Conservation (phyloP, 495 filamentous ascomycete species). For the Aeminium ludgeri region DNA sequence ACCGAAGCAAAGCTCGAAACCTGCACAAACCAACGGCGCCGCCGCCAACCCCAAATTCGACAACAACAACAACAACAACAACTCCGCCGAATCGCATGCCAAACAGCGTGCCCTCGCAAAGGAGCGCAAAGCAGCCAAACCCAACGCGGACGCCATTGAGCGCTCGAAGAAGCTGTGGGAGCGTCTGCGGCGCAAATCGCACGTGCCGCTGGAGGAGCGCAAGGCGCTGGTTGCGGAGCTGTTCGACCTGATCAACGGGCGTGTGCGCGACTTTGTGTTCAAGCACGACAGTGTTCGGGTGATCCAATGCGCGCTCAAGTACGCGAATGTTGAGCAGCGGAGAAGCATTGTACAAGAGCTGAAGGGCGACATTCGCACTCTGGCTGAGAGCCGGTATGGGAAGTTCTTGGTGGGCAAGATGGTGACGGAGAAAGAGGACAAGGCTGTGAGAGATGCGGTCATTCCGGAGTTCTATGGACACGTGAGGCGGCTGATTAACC, state of each 20-base stretch:
- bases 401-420: slow-evolving; percentile 95
- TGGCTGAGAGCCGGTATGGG: slow-evolving; percentile 87
- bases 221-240: slow-evolving; percentile 75
- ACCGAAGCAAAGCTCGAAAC: neutral
- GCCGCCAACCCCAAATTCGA: slow-evolving; percentile 7
- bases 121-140: slow-evolving; percentile 84
- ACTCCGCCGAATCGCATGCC: slow-evolving; percentile 51
- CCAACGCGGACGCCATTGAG: slow-evolving; percentile 73
- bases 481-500: slow-evolving; percentile 80
- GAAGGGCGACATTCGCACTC: slow-evolving; percentile 61
- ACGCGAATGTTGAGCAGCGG: slow-evolving; percentile 66
- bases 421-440: slow-evolving; percentile 62
- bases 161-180: slow-evolving; percentile 96
- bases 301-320: slow-evolving; percentile 92
- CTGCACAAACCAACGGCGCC: neutral
- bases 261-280: slow-evolving; percentile 86
- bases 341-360: slow-evolving; percentile 77
- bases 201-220: slow-evolving; percentile 70
- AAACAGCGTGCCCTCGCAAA: slow-evolving; percentile 79
- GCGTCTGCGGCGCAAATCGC: slow-evolving; percentile 73
- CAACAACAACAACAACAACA: neutral
- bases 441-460: slow-evolving; percentile 68
- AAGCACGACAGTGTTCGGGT: slow-evolving; percentile 95
- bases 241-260: slow-evolving; percentile 74
- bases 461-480: slow-evolving; percentile 89